These are phyloP conservation scores for Madurella fahalii DNA, from an alignment of 2,329 filamentous ascomycete species.

Conservation along the genomic window DNA sequence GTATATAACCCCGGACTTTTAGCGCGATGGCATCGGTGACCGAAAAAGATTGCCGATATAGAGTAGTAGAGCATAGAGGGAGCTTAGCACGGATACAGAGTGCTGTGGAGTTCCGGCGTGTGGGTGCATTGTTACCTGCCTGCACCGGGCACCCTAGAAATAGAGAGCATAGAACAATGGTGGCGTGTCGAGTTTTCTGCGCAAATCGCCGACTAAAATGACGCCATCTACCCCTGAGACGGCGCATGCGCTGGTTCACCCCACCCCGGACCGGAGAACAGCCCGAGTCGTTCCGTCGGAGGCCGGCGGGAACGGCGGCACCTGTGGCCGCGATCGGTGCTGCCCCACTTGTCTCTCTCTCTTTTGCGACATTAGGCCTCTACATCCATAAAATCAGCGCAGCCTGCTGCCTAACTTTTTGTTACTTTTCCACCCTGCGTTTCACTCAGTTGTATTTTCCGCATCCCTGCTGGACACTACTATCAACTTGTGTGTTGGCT, in stretches of 20 bases:
- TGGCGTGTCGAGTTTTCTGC: constrained; percentile 1
- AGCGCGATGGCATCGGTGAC: neutral
- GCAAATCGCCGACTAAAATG: constrained; percentile 19
- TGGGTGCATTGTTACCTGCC: neutral
- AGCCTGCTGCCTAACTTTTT: too few relatives aligned
- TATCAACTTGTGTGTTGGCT: neutral
- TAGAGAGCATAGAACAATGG: neutral
- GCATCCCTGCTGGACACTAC: neutral
- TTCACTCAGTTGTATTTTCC: neutral
- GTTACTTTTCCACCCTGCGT: too few relatives aligned
- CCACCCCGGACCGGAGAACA: constrained; percentile 15
- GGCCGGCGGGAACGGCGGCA: constrained; percentile 4
- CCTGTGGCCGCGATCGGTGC: constrained; percentile 1
- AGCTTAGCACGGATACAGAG: neutral
- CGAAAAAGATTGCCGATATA: neutral
- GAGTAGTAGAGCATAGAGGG: neutral
- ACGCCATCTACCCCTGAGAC: constrained; percentile 18
- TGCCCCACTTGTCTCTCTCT: neutral
- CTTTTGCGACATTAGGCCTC: neutral
- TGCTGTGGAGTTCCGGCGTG: neutral
- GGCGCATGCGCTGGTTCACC: neutral
- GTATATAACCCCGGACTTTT: neutral
- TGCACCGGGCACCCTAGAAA: neutral
- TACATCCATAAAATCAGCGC: neutral
- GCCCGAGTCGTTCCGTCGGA: neutral